phyloP scores from a whole-genome alignment of 768 basidiomycete genomes.

The Nidula microcarpa region DNA sequence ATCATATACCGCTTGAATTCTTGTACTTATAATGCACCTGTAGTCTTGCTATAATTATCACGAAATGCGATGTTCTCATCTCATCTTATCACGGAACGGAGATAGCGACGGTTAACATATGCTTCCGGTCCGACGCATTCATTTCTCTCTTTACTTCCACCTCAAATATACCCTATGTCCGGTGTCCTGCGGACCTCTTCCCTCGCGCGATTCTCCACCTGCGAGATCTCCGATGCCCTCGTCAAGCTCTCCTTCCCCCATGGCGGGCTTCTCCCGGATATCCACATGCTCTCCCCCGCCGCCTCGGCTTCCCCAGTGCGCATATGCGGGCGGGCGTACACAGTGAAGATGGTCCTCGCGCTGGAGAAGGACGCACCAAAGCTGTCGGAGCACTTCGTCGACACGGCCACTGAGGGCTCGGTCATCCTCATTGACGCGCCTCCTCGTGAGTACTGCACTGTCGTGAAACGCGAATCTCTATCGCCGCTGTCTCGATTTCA shows the following conservation, averaged over 20 bases:
- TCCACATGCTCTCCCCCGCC: slow-evolving; percentile 53
- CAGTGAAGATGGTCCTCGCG: slow-evolving; percentile 74
- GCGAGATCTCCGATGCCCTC: slow-evolving; percentile 88
- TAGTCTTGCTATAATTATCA: too few relatives aligned
- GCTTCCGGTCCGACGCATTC: slow-evolving; percentile 5
- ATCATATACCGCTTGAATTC: too few relatives aligned
- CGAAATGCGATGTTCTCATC: slow-evolving; percentile 6
- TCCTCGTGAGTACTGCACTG: slow-evolving; percentile 37
- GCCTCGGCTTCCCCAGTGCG: slow-evolving; percentile 23
- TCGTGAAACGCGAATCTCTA: slow-evolving; percentile 6
- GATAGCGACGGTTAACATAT: too few relatives aligned
- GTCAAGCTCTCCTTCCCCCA: slow-evolving; percentile 69
- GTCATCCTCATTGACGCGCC: slow-evolving; percentile 78
- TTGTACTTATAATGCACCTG: too few relatives aligned
- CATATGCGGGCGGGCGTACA: slow-evolving; percentile 79
- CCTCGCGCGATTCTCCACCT: slow-evolving; percentile 54
- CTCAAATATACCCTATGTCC: slow-evolving; percentile 12
- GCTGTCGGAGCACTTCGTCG: slow-evolving; percentile 75
- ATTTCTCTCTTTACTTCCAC: slow-evolving; percentile 10
- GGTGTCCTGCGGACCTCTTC: slow-evolving; percentile 6
- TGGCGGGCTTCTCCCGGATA: slow-evolving; percentile 82
- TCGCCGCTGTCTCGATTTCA: slow-evolving; percentile 7
- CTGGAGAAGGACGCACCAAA: slow-evolving; percentile 61
- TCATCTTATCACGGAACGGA: slow-evolving; percentile 13
- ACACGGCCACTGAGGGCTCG: slow-evolving; percentile 61